These are phyloP conservation scores for Pyrus hybrid DNA, from an alignment of 331 rosid species.

Conservation along the genomic window DNA sequence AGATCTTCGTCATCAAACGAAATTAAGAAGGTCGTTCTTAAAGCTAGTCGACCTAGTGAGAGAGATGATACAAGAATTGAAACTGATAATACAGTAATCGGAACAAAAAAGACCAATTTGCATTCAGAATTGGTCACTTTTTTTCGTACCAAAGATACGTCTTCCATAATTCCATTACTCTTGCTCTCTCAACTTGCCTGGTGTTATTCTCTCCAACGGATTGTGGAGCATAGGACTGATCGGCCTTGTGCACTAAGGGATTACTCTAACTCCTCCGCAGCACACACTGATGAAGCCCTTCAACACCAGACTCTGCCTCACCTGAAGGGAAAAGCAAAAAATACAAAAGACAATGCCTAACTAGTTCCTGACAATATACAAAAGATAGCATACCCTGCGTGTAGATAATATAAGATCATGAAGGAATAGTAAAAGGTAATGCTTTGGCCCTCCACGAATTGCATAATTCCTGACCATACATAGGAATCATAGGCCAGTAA, in stretches of 20 bases:
- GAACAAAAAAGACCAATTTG: too few relatives aligned
- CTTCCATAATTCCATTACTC: too few relatives aligned
- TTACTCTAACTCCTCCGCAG: slow-evolving; percentile 19
- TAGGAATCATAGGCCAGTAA: slow-evolving; percentile 41
- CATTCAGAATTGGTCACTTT: too few relatives aligned
- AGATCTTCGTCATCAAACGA: too few relatives aligned
- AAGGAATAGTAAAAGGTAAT: slow-evolving; percentile 42
- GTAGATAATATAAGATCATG: slow-evolving; percentile 74
- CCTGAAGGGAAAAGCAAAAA: slow-evolving; percentile 10
- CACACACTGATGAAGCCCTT: slow-evolving; percentile 36
- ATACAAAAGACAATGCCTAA: not conserved
- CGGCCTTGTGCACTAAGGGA: slow-evolving; percentile 20
- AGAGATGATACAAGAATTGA: too few relatives aligned
- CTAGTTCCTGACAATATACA: too few relatives aligned
- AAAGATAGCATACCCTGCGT: slow-evolving; percentile 29
- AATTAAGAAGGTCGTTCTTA: too few relatives aligned
- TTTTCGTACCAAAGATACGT: too few relatives aligned
- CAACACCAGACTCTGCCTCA: slow-evolving; percentile 48
- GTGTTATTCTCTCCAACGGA: too few relatives aligned
- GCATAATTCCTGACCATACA: slow-evolving; percentile 64
- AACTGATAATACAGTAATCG: too few relatives aligned
- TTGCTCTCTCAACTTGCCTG: too few relatives aligned
- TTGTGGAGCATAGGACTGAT: not conserved
- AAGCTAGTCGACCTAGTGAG: too few relatives aligned
- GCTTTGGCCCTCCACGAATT: slow-evolving; percentile 62